These are phyloP conservation scores for Apodospora peruviana DNA, from an alignment of 495 filamentous ascomycete species.

Conservation along the genomic window DNA sequence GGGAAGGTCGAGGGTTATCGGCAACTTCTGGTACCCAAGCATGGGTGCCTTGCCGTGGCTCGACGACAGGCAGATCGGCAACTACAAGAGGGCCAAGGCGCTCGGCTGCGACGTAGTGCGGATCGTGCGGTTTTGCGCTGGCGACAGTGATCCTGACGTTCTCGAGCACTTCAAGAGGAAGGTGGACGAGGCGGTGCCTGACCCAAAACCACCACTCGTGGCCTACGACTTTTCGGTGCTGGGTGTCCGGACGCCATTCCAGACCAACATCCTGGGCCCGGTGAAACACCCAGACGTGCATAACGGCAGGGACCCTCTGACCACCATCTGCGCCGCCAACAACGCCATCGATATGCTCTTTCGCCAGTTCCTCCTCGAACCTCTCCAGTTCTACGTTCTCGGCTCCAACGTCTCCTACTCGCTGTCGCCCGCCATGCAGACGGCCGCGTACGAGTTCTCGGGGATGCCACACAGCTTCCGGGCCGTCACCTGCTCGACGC, in stretches of 20 bases:
- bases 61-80: conserved; percentile 49
- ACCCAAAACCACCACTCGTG: conserved; percentile 56
- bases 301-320: conserved; percentile 39
- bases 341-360: conserved; percentile 50
- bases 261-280: conserved; percentile 62
- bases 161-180: conserved; percentile 51
- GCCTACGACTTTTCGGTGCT: conserved; percentile 68
- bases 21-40: conserved; percentile 50
- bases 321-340: conserved; percentile 37
- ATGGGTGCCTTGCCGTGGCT: conserved; percentile 55
- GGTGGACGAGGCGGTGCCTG: conserved; percentile 39
- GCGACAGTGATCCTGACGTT: conserved; percentile 52
- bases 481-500: conserved; percentile 55
- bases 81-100: conserved; percentile 51
- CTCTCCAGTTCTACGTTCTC: conserved; percentile 68
- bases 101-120: conserved; percentile 68
- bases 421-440: conserved; percentile 75
- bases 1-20: conserved; percentile 71
- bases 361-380: conserved; percentile 53
- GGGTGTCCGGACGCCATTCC: conserved; percentile 61
- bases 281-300: conserved; percentile 64
- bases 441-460: conserved; percentile 63
- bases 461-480: conserved; percentile 70
- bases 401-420: conserved; percentile 71
- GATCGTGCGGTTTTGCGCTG: conserved; percentile 56